These are phyloP conservation scores for Aspergillus intermedius DNA, from an alignment of 2,329 filamentous ascomycete species.

Conservation along the genomic window DNA sequence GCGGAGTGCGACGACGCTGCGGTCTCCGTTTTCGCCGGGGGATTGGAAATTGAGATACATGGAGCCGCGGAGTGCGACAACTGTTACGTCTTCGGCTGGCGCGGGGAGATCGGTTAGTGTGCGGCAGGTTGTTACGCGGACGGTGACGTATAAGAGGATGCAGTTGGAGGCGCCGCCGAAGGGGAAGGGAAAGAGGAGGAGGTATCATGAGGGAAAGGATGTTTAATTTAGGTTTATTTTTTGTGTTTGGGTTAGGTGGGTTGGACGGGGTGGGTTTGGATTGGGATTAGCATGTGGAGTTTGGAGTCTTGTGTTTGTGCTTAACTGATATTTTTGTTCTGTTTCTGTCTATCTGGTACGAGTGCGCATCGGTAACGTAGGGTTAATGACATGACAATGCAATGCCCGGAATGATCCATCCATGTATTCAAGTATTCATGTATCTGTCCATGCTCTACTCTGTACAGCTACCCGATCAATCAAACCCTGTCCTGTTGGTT, in stretches of 20 bases:
- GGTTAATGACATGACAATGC: too few species aligned
- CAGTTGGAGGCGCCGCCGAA: constrained; percentile 80
- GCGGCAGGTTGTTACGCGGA: constrained; percentile 86
- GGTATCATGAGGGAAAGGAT: constrained; percentile 29
- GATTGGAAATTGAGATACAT: constrained; percentile 68
- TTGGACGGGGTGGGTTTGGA: neutral
- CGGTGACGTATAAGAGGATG: constrained; percentile 75
- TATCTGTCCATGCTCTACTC: too few species aligned
- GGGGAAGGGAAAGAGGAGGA: constrained; percentile 70
- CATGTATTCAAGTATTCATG: too few species aligned
- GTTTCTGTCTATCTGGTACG: too few species aligned
- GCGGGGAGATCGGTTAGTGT: constrained; percentile 59
- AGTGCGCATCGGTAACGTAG: too few species aligned
- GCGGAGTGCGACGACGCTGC: constrained; percentile 52
- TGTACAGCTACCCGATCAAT: too few species aligned
- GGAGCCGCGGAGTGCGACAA: constrained; percentile 50
- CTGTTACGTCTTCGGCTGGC: constrained; percentile 11
- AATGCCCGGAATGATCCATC: too few species aligned
- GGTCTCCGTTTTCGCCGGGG: constrained; percentile 75
- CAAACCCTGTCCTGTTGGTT: too few species aligned
- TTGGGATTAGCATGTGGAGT: neutral
- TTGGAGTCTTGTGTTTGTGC: too few species aligned
- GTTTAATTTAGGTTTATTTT: neutral
- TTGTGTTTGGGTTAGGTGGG: neutral
- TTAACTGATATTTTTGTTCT: neutral